Evolutionary conservation across 2,329 filamentous ascomycete species (phyloP), one percentile per base, ranked within the genome.

Genomic region (Bipolaris gigantea): DNA sequence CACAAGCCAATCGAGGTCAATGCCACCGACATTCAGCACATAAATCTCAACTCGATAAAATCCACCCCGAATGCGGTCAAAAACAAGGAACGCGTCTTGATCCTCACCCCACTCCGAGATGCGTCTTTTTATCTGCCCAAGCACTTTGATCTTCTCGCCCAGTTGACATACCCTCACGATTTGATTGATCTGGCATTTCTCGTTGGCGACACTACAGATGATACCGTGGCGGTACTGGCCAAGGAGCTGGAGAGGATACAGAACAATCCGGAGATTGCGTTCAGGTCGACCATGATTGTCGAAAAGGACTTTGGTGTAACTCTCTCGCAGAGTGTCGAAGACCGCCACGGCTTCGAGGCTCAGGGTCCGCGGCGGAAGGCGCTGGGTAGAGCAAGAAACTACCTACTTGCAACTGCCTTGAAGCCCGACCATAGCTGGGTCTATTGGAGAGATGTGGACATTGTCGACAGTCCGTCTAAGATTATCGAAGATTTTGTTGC

Each of bases 361-460:
- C 94, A 99, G 72, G 94, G 88, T 1, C 92, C 93, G 5, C 85
- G 94, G 60, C 86, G 94, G 62, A 97, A 93, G 78, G 86, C 88
- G 33, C 92, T 99, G 84, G 94, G 89, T 41, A 86, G 83, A 63
- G 94, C 94, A 25, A 85, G 94, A 65, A 99, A 99, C 75, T 99
- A 96, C 75, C 81, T 99, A 18, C 84, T 99, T 2, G 85, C 86
- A 30, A 82, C 90, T 0, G 88, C 94, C 3, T 73, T 99, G 67
- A 96, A 95, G 79, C 86, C 92, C 0, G 92, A 97, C 57, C 94
- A 99, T 73, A 93, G 92, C 8, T 99, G 94, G 94, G 92, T 97
- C 8, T 97, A 97, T 75, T 99, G 94, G 94, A 86, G 94, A 56
- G 94, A 99, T 73, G 92, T 96, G 45, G 94, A 99, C 75, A 97